A percentile compares a stretch with the other conserved stretches of the same genome.
These are phyloP conservation scores for Bruguiera hainesii DNA, from an alignment of 441 rosid species.

Conservation along the genomic window DNA sequence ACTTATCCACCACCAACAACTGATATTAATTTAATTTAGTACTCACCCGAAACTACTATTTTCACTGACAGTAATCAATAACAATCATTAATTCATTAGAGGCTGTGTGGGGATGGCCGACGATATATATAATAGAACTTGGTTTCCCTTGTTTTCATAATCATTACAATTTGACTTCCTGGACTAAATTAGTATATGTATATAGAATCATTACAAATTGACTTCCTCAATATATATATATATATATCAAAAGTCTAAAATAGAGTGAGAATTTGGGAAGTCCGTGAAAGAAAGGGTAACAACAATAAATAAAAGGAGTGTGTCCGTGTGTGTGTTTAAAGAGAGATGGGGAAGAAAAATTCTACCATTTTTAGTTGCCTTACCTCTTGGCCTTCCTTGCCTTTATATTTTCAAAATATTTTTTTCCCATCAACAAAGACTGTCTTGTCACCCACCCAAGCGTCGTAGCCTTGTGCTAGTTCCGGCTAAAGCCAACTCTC, in stretches of 20 bases:
- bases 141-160: too few species aligned
- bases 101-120: too few species aligned
- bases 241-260: slow-evolving; percentile 5
- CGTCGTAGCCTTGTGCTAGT: slow-evolving; percentile 48
- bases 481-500: slow-evolving; percentile 32
- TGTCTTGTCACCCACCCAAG: slow-evolving; percentile 79
- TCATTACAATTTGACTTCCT: too few species aligned
- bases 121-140: too few species aligned
- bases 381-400: slow-evolving; percentile 36
- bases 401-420: slow-evolving; percentile 42
- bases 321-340: neutral
- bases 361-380: slow-evolving; percentile 27
- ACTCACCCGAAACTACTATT: too few species aligned
- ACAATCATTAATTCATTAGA: too few species aligned
- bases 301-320: slow-evolving; percentile 10
- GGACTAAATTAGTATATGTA: neutral
- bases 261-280: slow-evolving; percentile 12
- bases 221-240: too few species aligned
- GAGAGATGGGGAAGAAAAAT: neutral
- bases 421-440: slow-evolving; percentile 41
- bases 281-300: slow-evolving; percentile 27
- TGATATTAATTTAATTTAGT: too few species aligned
- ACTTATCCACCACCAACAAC: too few species aligned
- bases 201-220: slow-evolving; percentile 1
- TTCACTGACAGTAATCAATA: too few species aligned